Base-by-base conservation (phyloP, 371 early-diverging fungal species). In the Haplosporangium sp. region DNA sequence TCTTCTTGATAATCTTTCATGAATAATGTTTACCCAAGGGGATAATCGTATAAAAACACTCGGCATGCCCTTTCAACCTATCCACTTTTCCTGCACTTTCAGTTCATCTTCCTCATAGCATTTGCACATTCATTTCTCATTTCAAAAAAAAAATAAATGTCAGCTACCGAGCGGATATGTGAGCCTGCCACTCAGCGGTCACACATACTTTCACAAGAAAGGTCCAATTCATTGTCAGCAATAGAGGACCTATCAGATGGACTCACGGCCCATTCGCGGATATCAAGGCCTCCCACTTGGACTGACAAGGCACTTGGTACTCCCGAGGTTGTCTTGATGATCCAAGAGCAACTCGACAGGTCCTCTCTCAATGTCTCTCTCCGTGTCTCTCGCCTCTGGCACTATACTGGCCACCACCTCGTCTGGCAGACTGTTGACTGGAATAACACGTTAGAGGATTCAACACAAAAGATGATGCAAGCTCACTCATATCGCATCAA, bases 351-450 rank as follows among this genome's bases (percentile, higher is more conserved):
- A 34, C 61, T 61, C 15, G 61, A 61, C 34, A 42, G 34, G 20
- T 44, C 70, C 10, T 55, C 71, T 1, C 71, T 79, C 38, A 7
- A 58, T 15, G 34, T n/a, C 11, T 74, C 79, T 5, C 67, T 79
- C n/a, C 68, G 56, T 15, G 34, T 74, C 27, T 57, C 71, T 0
- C 55, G 68, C 2, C 40, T 67, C 7, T 79, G 79, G 79, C 45
- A 67, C 20, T 34, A 27, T 2, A 38, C 64, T 20, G 79, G 74
- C 34, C 68, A 56, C 3, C 70, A 57, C 19, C 65, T 79, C 11
- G 61, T 70, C 42, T 79, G 74, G 74, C 27, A 47, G 15, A 50
- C 61, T 8, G 65, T 74, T 17, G 68, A 71, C 13, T 79, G 79
- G 79, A 67, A 67, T 37, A 74, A 79, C 37, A 71, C 70, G 2